Conservation (phyloP, 2,329 filamentous ascomycete genomes). For the Diaporthe nobilis region DNA sequence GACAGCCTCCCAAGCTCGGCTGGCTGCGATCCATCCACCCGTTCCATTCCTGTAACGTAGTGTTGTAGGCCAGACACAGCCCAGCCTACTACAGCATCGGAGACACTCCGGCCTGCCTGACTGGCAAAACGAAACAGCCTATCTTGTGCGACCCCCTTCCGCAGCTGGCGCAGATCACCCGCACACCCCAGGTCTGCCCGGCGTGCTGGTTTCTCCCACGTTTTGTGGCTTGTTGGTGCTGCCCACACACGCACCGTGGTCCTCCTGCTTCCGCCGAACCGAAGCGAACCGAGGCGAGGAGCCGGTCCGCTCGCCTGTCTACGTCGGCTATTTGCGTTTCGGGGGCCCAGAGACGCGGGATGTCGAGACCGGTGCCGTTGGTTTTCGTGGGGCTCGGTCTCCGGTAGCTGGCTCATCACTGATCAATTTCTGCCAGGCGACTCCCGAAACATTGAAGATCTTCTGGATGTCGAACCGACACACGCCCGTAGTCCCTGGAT, state of each 20-base stretch:
- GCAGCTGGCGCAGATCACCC: conserved; percentile 25
- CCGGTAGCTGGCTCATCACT: neutral
- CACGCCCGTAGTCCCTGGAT: neutral
- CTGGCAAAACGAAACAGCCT: neutral
- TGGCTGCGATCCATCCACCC: neutral
- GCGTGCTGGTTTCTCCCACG: conserved; percentile 7
- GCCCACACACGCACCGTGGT: neutral
- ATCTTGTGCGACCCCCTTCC: conserved; percentile 6
- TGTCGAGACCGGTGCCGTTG: neutral
- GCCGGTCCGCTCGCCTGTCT: neutral
- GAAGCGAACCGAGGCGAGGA: conserved; percentile 18
- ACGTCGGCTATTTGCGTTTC: neutral
- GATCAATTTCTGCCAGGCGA: neutral
- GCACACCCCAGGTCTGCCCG: neutral
- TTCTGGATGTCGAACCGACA: neutral
- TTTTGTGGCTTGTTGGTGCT: conserved; percentile 32
- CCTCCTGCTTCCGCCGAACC: neutral
- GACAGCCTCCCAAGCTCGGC: conserved; percentile 22
- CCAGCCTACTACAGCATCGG: neutral
- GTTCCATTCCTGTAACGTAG: neutral
- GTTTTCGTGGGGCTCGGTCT: neutral
- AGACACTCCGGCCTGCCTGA: neutral
- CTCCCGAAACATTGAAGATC: neutral
- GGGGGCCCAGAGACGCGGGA: neutral
- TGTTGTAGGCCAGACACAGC: no score